Base-by-base conservation (phyloP, 2,329 filamentous ascomycete genomes). In the Pseudogymnoascus verrucosus region DNA sequence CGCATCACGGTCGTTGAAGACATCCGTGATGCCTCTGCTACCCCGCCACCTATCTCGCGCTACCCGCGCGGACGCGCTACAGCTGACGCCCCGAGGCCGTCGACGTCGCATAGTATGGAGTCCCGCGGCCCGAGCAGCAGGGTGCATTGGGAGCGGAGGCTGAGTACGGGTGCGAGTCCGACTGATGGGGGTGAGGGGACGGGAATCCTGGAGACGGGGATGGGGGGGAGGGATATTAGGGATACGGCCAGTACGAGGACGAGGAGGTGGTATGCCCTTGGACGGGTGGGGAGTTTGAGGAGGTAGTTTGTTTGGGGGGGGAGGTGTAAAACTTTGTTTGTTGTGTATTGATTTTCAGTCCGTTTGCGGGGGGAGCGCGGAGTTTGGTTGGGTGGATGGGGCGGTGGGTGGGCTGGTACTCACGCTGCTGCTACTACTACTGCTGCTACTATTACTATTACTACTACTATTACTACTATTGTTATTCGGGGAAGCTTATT, bases 251-350 rank as follows among this genome's bases (percentile, higher is more conserved):
- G 34, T 23, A 42, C 59, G 59, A 61, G 59, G 59, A 61, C 59
- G 16, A 61, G 37, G 59, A 61, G 37, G 59, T 61, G 59, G 59
- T 61, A 39, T 61, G 37, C 34, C 37, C 59, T 61, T 23, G 37
- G 37, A 3, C 14, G 59, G 34, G 47, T 54, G n/a, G 47, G 47
- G 47, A 54, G 47, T 54, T 34, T 54, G 47, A 54, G 47, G 26
- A 31, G 26, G 16, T 54, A 34, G 8, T 28, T 7, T 28, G 47
- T 12, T 12, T 8, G 7, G 5, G 3, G 26, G 21, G 26, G 8
- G 26, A 6, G n/a, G 26, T 11, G 26, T 54, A 34, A 54, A 31
- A 54, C 23, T 16, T 44, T 44, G 40, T 21, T 44, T 4, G 8
- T 44, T 44, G 40, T 23, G 44, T n/a, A 51, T 51, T 51, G 44